A percentile compares a stretch with the other conserved stretches of the same genome.
phyloP scores from a whole-genome alignment of 306 rosid genomes.

The Citrullus colocynthis region DNA sequence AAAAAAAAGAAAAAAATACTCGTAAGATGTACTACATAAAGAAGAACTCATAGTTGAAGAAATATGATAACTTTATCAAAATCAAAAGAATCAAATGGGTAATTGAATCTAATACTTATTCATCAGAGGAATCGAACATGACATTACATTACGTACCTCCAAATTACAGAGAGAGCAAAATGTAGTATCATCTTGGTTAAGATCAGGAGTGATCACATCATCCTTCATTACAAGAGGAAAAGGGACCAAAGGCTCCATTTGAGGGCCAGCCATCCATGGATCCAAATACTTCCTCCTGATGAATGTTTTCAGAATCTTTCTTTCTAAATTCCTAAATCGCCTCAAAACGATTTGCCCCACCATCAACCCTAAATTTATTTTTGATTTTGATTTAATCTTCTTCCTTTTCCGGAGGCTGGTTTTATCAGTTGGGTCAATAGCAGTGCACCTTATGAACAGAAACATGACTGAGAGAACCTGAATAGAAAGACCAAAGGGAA shows the following conservation, averaged over 20 bases:
- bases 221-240: conserved; percentile 66
- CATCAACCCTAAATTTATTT: conserved; percentile 48
- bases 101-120: not conserved
- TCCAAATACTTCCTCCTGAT: conserved; percentile 75
- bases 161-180: conserved; percentile 71
- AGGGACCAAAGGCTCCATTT: conserved; percentile 67
- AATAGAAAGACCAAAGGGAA: not conserved
- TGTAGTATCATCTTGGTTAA: conserved; percentile 58
- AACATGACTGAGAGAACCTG: conserved; percentile 59
- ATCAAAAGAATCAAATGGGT: too few relatives aligned
- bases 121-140: not conserved
- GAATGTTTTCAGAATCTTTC: conserved; percentile 61
- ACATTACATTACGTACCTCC: conserved; percentile 29
- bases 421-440: conserved; percentile 76
- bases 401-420: conserved; percentile 44
- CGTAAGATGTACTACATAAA: too few relatives aligned
- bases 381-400: conserved; percentile 5
- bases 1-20: too few relatives aligned
- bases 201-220: conserved; percentile 50
- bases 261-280: conserved; percentile 39
- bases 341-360: conserved; percentile 56
- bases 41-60: too few relatives aligned
- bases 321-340: conserved; percentile 65
- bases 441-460: conserved; percentile 73
- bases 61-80: too few relatives aligned